Evolutionary conservation across 345 rosid genomes (phyloP).

Genomic region (Passiflora organensis): DNA sequence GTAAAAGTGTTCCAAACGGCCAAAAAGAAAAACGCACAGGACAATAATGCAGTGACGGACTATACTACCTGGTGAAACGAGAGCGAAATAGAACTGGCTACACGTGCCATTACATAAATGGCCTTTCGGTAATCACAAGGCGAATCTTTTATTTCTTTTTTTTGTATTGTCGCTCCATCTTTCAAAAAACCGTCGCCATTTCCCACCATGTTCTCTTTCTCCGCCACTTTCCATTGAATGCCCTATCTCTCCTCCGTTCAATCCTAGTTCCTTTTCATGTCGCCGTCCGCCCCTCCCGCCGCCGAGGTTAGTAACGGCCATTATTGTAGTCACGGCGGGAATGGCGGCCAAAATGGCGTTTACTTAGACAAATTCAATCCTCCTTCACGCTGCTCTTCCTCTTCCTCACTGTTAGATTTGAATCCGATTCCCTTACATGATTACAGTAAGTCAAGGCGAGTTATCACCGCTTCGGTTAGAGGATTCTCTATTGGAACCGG

Average conservation of each 20-base stretch:
- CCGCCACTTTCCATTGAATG: too few relatives aligned
- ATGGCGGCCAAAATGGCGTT: too few relatives aligned
- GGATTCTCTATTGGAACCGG: constrained; percentile 96
- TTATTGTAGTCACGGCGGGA: too few relatives aligned
- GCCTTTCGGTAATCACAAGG: background rate
- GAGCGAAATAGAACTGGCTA: too few relatives aligned
- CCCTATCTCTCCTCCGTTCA: too few relatives aligned
- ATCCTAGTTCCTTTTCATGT: too few relatives aligned
- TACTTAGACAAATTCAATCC: constrained; percentile 24
- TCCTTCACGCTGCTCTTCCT: constrained; percentile 29
- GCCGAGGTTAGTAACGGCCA: constrained; percentile 13
- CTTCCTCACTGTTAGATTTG: constrained; percentile 20
- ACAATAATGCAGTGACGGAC: too few relatives aligned
- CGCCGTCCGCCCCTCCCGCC: constrained; percentile 21
- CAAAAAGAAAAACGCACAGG: too few relatives aligned
- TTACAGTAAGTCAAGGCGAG: constrained; percentile 60
- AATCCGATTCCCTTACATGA: constrained; percentile 32
- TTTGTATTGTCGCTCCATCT: background rate
- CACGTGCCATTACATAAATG: background rate
- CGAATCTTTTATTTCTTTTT: background rate
- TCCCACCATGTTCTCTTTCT: background rate
- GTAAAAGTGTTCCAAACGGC: too few relatives aligned
- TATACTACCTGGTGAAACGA: too few relatives aligned
- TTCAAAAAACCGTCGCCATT: constrained; percentile 4
- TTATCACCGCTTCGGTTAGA: constrained; percentile 56